phyloP scores from a whole-genome alignment of 2,329 filamentous ascomycete genomes.

The Penicillium sclerotiorum region DNA sequence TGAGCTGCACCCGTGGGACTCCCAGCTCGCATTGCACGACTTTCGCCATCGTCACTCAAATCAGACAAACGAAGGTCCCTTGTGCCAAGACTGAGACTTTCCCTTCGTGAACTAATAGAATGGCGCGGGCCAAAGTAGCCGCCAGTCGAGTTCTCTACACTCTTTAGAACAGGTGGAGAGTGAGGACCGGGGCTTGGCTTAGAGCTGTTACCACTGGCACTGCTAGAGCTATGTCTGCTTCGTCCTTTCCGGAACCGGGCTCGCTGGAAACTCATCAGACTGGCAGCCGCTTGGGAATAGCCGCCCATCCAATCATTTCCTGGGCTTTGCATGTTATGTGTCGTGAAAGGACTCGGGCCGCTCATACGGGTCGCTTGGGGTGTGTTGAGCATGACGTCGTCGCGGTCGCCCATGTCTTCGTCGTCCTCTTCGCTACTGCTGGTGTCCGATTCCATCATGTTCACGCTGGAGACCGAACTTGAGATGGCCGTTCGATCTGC shows the following conservation, averaged over 20 bases:
- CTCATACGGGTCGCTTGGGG: constrained; percentile 71
- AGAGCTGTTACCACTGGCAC: constrained; percentile 70
- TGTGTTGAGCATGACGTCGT: constrained; percentile 74
- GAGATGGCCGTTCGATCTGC: constrained; percentile 73
- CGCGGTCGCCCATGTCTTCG: constrained; percentile 64
- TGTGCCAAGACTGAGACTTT: constrained; percentile 88
- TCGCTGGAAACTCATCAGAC: constrained; percentile 76
- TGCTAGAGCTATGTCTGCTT: constrained; percentile 68
- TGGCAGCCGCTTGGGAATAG: constrained; percentile 70
- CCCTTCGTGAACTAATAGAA: constrained; percentile 64
- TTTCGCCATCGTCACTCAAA: constrained; percentile 78
- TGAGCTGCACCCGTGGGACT: constrained; percentile 39
- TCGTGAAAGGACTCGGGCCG: constrained; percentile 48
- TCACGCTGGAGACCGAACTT: constrained; percentile 78
- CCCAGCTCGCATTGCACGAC: constrained; percentile 32
- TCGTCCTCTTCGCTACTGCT: constrained; percentile 68
- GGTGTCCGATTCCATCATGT: constrained; percentile 77
- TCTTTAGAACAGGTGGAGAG: constrained; percentile 70
- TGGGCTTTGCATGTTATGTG: constrained; percentile 53
- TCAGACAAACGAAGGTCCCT: constrained; percentile 82
- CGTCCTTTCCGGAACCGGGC: constrained; percentile 60
- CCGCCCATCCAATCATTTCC: constrained; percentile 65
- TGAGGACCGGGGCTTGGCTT: constrained; percentile 70
- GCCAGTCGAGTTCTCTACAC: constrained; percentile 54
- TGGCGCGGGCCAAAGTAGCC: constrained; percentile 59